Percentiles rank a stretch among this genome's conserved stretches.
Conservation (phyloP, 2,329 filamentous ascomycete genomes). For the Arthroderma sp. region DNA sequence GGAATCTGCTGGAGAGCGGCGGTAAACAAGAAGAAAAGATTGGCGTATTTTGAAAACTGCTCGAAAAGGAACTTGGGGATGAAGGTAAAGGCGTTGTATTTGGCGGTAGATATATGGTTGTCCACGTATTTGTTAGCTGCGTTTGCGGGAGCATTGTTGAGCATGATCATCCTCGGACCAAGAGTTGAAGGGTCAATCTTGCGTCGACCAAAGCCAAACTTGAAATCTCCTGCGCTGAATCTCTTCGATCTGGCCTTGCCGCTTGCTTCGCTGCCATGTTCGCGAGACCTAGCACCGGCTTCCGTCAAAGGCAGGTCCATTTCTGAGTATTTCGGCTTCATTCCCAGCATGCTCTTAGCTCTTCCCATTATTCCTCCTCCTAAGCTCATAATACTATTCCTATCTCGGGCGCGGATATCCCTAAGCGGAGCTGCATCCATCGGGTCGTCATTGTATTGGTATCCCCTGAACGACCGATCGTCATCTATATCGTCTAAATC, state of each 20-base stretch:
- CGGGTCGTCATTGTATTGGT: conserved; percentile 52
- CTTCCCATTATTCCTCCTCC: conserved; percentile 77
- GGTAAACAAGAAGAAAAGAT: conserved; percentile 98
- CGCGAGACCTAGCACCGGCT: conserved; percentile 40
- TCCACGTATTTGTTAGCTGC: conserved; percentile 78
- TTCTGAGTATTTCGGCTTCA: conserved; percentile 79
- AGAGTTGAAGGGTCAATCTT: conserved; percentile 83
- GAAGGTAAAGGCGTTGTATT: conserved; percentile 91
- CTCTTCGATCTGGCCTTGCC: conserved; percentile 39
- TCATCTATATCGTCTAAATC: conserved; percentile 79
- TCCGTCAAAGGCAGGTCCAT: conserved; percentile 97
- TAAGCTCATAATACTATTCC: conserved; percentile 78
- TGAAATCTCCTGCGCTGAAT: conserved; percentile 66
- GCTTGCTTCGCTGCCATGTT: conserved; percentile 30
- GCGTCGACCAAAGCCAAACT: conserved; percentile 74
- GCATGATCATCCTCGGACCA: conserved; percentile 80
- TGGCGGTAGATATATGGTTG: conserved; percentile 94
- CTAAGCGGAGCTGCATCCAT: conserved; percentile 23
- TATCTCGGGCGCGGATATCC: conserved; percentile 49
- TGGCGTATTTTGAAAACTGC: conserved; percentile 98
- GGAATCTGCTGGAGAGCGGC: conserved; percentile 91
- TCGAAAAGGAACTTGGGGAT: conserved; percentile 94
- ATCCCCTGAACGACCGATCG: conserved; percentile 52
- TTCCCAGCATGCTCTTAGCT: conserved; percentile 81
- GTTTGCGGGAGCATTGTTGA: conserved; percentile 95